phyloP scores from a whole-genome alignment of 495 filamentous ascomycete genomes.

The Penicillium subrubescens region DNA sequence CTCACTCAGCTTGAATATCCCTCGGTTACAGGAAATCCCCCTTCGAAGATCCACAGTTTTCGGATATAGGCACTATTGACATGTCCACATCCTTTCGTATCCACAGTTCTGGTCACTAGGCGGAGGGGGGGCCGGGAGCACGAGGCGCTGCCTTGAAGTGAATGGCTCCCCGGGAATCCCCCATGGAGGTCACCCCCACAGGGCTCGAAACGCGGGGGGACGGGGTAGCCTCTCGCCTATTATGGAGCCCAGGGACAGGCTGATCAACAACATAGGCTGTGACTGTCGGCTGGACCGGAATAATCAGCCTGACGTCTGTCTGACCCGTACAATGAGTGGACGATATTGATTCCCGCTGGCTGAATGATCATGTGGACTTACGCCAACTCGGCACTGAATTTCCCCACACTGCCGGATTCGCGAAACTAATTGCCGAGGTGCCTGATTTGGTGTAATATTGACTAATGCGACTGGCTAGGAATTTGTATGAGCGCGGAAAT shows the following conservation, averaged over 20 bases:
- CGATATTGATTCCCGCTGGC: background rate
- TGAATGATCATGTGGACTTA: background rate
- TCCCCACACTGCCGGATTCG: background rate
- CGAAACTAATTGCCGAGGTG: background rate
- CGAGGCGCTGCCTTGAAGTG: background rate
- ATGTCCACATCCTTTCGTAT: background rate
- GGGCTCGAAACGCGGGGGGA: conserved; percentile 1
- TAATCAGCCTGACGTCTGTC: background rate
- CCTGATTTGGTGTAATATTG: background rate
- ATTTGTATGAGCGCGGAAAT: background rate
- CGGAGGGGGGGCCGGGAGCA: background rate
- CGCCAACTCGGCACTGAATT: background rate
- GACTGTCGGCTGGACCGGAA: background rate
- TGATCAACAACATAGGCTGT: background rate
- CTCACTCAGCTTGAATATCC: background rate
- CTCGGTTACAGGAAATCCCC: conserved; percentile 6
- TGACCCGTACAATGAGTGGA: background rate
- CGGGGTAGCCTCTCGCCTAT: background rate
- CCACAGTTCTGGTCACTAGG: background rate
- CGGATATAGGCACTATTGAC: background rate
- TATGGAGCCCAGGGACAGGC: background rate
- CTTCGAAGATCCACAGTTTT: conserved; percentile 8
- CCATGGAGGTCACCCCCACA: conserved; percentile 7
- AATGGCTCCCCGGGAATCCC: conserved; percentile 14
- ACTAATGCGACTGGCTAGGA: background rate